These are phyloP conservation scores for Fusarium devonianum DNA, from an alignment of 2,329 filamentous ascomycete species.

Conservation along the genomic window DNA sequence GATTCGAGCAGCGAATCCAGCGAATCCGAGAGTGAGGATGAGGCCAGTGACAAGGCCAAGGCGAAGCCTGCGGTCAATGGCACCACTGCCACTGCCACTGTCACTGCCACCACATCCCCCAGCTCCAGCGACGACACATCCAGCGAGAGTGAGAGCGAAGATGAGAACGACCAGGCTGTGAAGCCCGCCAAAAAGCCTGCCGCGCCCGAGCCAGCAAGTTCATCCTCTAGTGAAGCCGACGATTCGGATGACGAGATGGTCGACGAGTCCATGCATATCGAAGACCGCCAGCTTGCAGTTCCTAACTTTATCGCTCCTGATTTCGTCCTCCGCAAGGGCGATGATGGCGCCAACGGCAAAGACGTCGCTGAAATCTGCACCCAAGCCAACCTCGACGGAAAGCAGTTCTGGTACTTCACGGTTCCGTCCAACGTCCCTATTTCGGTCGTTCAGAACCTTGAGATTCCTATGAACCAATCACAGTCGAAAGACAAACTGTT, in stretches of 20 bases:
- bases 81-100: constrained; percentile 3
- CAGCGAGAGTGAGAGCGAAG: constrained; percentile 39
- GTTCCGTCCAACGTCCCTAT: constrained; percentile 75
- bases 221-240: constrained; percentile 37
- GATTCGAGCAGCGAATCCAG: constrained; percentile 38
- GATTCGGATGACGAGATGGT: constrained; percentile 45
- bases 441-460: constrained; percentile 68
- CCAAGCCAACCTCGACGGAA: constrained; percentile 67
- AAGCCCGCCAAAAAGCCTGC: constrained; percentile 25
- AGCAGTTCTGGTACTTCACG: constrained; percentile 83
- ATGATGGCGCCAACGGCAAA: constrained; percentile 49
- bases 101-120: constrained; percentile 20
- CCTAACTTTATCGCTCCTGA: constrained; percentile 58
- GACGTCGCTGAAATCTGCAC: constrained; percentile 64
- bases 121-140: constrained; percentile 39
- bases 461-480: constrained; percentile 64
- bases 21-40: constrained; percentile 41
- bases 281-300: constrained; percentile 50
- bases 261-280: constrained; percentile 52
- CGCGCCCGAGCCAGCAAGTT: constrained; percentile 23
- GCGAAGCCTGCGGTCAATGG: constrained; percentile 31
- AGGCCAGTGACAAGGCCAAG: constrained; percentile 28
- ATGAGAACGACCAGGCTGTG: constrained; percentile 24
- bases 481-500: constrained; percentile 62
- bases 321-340: constrained; percentile 60